Conservation (phyloP, 345 rosid species). For the Dimocarpus longan region DNA sequence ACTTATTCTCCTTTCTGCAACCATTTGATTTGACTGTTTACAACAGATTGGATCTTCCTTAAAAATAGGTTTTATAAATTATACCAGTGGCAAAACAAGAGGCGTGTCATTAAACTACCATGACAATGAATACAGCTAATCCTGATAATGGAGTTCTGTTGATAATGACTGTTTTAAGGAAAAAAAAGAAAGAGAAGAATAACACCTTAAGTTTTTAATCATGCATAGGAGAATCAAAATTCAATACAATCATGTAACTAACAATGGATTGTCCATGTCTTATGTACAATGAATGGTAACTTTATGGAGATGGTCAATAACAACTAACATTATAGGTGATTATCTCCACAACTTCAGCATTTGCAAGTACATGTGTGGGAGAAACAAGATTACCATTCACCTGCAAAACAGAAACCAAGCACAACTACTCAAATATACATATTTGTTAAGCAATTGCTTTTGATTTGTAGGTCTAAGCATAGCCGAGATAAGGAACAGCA, state of each 20-base stretch:
- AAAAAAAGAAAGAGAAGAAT: neutral
- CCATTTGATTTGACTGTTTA: neutral
- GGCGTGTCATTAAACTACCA: neutral
- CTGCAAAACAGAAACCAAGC: conserved; percentile 48
- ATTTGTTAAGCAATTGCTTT: neutral
- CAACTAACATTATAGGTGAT: conserved; percentile 83
- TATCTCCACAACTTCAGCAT: conserved; percentile 99
- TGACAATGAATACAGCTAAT: neutral
- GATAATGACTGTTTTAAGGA: neutral
- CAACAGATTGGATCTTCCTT: neutral
- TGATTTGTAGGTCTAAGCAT: conserved; percentile 1
- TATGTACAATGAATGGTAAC: conserved; percentile 15
- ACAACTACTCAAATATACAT: neutral
- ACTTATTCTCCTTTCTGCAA: neutral
- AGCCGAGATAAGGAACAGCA: conserved; percentile 1
- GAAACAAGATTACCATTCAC: conserved; percentile 96
- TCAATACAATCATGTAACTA: neutral
- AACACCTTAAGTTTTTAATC: neutral
- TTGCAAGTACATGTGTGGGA: conserved; percentile 78
- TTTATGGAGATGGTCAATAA: conserved; percentile 15
- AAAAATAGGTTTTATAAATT: neutral
- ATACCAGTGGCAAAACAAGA: neutral
- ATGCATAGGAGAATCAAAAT: neutral
- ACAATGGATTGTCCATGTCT: neutral
- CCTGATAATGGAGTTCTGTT: neutral